A percentile compares a stretch with the other conserved stretches of the same genome.
Evolutionary conservation across 2,329 filamentous ascomycete species (phyloP).

Genomic region (Fusarium sp.): DNA sequence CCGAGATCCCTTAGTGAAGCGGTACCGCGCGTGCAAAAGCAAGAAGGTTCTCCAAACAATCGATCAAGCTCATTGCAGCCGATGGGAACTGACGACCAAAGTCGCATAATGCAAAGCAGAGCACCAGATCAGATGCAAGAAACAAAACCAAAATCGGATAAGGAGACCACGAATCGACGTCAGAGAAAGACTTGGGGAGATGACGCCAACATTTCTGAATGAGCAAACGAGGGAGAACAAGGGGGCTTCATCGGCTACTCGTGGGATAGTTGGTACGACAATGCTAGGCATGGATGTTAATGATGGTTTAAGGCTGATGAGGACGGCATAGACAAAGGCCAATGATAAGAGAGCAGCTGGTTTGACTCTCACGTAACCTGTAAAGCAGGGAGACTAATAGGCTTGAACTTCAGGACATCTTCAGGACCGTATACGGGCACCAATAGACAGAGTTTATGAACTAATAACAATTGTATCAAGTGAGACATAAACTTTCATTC

Average conservation of each 20-base stretch:
- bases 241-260: neutral
- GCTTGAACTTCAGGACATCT: neutral
- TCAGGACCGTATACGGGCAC: neutral
- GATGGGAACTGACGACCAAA: neutral
- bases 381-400: neutral
- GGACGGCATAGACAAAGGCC: neutral
- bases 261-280: too few relatives aligned
- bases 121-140: constrained; percentile 1
- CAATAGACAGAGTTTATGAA: neutral
- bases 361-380: neutral
- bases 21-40: neutral
- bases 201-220: neutral
- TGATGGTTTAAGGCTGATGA: neutral
- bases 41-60: neutral
- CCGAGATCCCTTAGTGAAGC: constrained; percentile 7
- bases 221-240: neutral
- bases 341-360: neutral
- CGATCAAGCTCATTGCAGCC: constrained; percentile 8
- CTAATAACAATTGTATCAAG: neutral
- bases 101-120: neutral
- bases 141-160: neutral
- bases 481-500: too few relatives aligned
- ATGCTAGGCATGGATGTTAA: neutral
- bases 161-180: neutral
- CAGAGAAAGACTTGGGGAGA: neutral